These are phyloP conservation scores for Spergularia bocconei DNA, from an alignment of 148 eudicot genomes.

Conservation along the genomic window DNA sequence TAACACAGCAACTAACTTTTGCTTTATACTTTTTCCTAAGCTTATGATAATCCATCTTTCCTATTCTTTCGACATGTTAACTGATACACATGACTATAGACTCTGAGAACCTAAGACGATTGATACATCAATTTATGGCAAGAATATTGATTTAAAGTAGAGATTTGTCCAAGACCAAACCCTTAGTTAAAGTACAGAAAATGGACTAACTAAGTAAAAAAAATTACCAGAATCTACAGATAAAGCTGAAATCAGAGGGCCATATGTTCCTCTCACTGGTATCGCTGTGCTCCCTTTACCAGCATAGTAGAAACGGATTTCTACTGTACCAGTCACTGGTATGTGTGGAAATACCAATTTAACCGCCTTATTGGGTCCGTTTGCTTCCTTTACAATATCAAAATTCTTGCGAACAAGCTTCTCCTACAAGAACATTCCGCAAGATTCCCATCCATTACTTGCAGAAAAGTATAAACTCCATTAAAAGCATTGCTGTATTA, in stretches of 20 bases:
- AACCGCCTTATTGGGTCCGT: slow-evolving; percentile 37
- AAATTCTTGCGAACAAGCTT: slow-evolving; percentile 41
- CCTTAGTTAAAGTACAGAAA: too few species aligned
- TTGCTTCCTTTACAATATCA: slow-evolving; percentile 44
- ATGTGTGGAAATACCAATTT: slow-evolving; percentile 22
- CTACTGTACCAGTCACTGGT: slow-evolving; percentile 41
- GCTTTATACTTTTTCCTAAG: too few species aligned
- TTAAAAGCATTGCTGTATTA: background rate
- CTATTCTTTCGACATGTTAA: background rate
- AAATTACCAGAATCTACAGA: slow-evolving; percentile 55
- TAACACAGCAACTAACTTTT: too few species aligned
- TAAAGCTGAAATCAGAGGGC: slow-evolving; percentile 66
- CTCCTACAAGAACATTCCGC: slow-evolving; percentile 41
- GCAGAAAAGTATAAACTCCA: background rate
- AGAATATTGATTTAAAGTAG: too few species aligned
- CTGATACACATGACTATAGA: background rate
- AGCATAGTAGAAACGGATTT: slow-evolving; percentile 53
- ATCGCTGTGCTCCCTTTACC: slow-evolving; percentile 62
- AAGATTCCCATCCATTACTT: background rate
- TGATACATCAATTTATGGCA: too few species aligned
- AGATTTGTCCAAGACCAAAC: too few species aligned
- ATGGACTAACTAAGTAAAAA: background rate
- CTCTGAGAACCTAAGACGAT: background rate
- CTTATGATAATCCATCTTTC: background rate
- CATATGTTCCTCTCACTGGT: slow-evolving; percentile 57